These are phyloP conservation scores for Guadua angustifolia DNA, from an alignment of 176 grass and related monocot species.

Conservation along the genomic window DNA sequence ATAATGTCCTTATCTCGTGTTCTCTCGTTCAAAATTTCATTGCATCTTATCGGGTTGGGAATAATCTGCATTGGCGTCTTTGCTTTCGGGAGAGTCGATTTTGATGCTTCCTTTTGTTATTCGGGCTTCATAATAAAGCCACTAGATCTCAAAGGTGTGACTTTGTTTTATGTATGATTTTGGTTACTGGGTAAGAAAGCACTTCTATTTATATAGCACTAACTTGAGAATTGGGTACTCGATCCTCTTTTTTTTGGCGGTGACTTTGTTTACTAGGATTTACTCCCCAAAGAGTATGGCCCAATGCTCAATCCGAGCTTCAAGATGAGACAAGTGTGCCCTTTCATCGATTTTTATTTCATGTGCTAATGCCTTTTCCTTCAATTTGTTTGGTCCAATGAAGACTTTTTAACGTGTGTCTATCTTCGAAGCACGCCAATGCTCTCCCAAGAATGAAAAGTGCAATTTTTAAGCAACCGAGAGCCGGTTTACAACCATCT, in stretches of 20 bases:
- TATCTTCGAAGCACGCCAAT: background rate
- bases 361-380: background rate
- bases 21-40: constrained; percentile 2
- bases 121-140: constrained; percentile 91
- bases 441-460: background rate
- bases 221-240: background rate
- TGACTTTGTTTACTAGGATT: constrained; percentile 51
- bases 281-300: constrained; percentile 51
- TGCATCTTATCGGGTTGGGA: constrained; percentile 62
- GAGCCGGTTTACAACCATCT: background rate
- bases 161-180: constrained; percentile 30
- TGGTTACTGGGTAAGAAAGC: constrained; percentile 20
- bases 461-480: background rate
- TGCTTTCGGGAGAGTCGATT: constrained; percentile 95
- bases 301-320: constrained; percentile 42
- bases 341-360: background rate
- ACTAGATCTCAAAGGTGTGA: constrained; percentile 81
- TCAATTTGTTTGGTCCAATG: background rate
- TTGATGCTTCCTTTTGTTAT: constrained; percentile 99
- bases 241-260: background rate
- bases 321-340: constrained; percentile 52
- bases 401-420: background rate
- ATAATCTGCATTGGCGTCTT: constrained; percentile 75
- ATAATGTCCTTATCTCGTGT: background rate
- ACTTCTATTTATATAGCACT: constrained; percentile 2